phyloP scores from a whole-genome alignment of 352 stramenopile species.

The Phytophthora citrophthora region DNA sequence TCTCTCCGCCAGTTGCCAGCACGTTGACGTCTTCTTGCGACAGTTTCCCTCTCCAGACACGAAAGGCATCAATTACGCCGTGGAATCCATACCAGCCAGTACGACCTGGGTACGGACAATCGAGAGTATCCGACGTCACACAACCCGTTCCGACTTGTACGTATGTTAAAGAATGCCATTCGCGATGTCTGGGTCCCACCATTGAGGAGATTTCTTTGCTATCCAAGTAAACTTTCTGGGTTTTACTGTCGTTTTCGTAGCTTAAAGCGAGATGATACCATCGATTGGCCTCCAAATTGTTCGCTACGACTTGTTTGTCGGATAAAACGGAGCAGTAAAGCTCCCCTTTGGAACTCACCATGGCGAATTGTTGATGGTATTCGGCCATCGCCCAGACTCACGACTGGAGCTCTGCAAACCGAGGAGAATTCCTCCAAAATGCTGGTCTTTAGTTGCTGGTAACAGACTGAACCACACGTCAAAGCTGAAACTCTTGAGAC shows the following conservation, averaged over 20 bases:
- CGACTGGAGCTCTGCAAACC: constrained; percentile 1
- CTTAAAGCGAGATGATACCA: constrained; percentile 49
- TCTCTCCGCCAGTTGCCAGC: constrained; percentile 8
- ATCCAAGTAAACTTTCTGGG: constrained; percentile 32
- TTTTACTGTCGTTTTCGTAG: constrained; percentile 21
- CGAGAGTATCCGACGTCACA: constrained; percentile 8
- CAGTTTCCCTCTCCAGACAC: constrained; percentile 31
- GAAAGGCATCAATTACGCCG: constrained; percentile 42
- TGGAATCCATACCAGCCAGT: constrained; percentile 39
- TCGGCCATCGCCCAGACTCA: constrained; percentile 1
- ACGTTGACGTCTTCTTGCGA: constrained; percentile 3
- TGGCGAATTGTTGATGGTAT: constrained; percentile 36
- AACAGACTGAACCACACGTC: constrained; percentile 17
- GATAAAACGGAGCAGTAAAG: constrained; percentile 38
- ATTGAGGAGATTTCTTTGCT: constrained; percentile 9
- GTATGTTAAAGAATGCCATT: constrained; percentile 17
- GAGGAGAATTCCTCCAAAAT: constrained; percentile 12
- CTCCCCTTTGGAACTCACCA: constrained; percentile 23
- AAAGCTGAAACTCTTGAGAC: constrained; percentile 13
- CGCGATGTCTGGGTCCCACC: background rate
- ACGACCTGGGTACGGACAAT: constrained; percentile 1
- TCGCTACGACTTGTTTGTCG: constrained; percentile 11
- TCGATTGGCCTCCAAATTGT: constrained; percentile 15
- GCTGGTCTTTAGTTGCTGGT: background rate
- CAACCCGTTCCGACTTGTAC: constrained; percentile 35